A percentile compares a stretch with the other conserved stretches of the same genome.
These are phyloP conservation scores for Sparassis latifolia DNA, from an alignment of 1,284 basidiomycete genomes.

Conservation along the genomic window DNA sequence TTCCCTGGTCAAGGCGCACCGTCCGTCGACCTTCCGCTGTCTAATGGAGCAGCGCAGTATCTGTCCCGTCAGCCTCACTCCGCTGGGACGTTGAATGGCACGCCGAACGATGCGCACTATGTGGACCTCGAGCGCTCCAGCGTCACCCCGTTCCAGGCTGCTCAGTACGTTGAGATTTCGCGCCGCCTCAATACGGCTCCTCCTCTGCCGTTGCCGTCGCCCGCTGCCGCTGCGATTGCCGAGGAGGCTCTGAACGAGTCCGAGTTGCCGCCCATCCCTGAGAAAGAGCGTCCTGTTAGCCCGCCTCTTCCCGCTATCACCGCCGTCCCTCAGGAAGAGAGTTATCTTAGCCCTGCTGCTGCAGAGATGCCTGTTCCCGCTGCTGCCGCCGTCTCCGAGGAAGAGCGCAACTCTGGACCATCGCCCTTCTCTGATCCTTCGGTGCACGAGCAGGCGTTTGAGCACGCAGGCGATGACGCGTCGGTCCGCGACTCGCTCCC, in stretches of 20 bases:
- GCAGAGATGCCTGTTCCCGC: neutral
- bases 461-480: neutral
- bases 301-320: no score
- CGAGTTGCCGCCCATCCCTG: constrained; percentile 2
- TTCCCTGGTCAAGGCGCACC: constrained; percentile 17
- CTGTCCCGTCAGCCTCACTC: constrained; percentile 11
- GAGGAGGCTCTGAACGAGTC: constrained; percentile 19
- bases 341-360: no score
- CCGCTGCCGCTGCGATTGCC: no score
- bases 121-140: constrained; percentile 59
- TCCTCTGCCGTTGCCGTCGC: constrained; percentile 23
- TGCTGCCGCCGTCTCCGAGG: neutral
- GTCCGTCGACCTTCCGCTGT: constrained; percentile 18
- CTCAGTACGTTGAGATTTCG: constrained; percentile 66
- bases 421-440: neutral
- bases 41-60: constrained; percentile 12
- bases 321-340: no score
- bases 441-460: neutral
- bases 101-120: constrained; percentile 35
- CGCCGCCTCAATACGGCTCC: constrained; percentile 41
- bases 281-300: neutral
- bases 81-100: constrained; percentile 1
- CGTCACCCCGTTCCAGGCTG: constrained; percentile 66
- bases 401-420: neutral
- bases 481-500: constrained; percentile 8